Conservation (phyloP, 78 protist species). For the Dictyostelium firmibasis region DNA sequence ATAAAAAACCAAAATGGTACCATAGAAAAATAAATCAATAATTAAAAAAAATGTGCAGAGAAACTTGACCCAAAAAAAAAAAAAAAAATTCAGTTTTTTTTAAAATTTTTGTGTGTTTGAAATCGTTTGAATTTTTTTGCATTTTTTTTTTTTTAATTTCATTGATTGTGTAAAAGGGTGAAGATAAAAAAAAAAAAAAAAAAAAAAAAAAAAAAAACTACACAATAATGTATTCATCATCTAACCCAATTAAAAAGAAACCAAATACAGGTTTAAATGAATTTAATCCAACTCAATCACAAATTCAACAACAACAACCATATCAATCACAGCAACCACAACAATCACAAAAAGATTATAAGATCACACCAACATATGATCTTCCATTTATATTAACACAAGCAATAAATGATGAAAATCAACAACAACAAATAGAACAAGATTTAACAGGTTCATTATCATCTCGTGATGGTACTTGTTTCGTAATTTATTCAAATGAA, state of each 20-base stretch:
- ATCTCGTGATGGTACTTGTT: conserved; percentile 3
- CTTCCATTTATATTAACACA: neutral
- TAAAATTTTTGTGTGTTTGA: too few species aligned
- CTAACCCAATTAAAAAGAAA: neutral
- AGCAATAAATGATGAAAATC: neutral
- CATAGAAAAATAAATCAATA: too few species aligned
- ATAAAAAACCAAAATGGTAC: too few species aligned
- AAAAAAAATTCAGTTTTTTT: too few species aligned
- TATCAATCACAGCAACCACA: neutral
- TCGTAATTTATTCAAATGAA: neutral
- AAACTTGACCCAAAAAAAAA: too few species aligned
- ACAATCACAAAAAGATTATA: neutral
- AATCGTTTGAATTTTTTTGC: too few species aligned
- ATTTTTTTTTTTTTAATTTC: neutral
- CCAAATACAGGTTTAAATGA: neutral
- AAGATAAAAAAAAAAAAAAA: neutral
- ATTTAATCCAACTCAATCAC: neutral
- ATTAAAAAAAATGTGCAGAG: too few species aligned
- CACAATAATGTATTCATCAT: neutral
- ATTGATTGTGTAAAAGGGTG: neutral
- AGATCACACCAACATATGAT: neutral
- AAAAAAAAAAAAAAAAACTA: neutral
- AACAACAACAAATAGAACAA: neutral
- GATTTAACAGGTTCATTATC: conserved; percentile 1
- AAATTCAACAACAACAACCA: neutral